These are phyloP conservation scores for Marsdenia floribunda DNA, from an alignment of 257 asterid species.

Conservation along the genomic window DNA sequence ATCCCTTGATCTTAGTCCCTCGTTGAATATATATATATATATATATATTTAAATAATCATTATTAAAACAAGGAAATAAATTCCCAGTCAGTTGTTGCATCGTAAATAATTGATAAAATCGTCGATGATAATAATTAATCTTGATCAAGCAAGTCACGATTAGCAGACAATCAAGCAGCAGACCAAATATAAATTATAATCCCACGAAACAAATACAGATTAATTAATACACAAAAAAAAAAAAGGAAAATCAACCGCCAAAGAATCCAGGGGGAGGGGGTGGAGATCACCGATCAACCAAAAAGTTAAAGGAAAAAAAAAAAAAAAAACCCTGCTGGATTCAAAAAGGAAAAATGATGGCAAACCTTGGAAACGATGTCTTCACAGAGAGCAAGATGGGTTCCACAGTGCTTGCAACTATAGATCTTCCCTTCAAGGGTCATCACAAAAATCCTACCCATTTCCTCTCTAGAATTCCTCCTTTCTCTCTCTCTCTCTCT, in stretches of 20 bases:
- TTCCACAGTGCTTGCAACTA: slow-evolving; percentile 79
- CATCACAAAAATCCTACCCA: slow-evolving; percentile 73
- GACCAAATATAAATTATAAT: not conserved
- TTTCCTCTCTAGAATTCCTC: slow-evolving; percentile 21
- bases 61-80: not conserved
- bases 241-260: not conserved
- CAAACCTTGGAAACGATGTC: slow-evolving; percentile 76
- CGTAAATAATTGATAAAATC: not conserved
- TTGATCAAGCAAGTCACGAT: not conserved
- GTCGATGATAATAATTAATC: not conserved
- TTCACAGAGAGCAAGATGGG: slow-evolving; percentile 67
- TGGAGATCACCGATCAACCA: slow-evolving; percentile 10
- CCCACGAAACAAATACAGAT: slow-evolving; percentile 2
- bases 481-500: slow-evolving; percentile 8
- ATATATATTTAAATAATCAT: not conserved
- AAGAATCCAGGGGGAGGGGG: not conserved
- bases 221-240: not conserved
- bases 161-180: not conserved
- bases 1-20: not conserved
- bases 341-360: slow-evolving; percentile 1
- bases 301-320: not conserved
- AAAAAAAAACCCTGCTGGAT: not conserved
- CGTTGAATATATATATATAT: not conserved
- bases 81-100: not conserved
- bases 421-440: slow-evolving; percentile 80